Conservation (phyloP, 2,329 filamentous ascomycete species). For the Colletotrichum sp. region DNA sequence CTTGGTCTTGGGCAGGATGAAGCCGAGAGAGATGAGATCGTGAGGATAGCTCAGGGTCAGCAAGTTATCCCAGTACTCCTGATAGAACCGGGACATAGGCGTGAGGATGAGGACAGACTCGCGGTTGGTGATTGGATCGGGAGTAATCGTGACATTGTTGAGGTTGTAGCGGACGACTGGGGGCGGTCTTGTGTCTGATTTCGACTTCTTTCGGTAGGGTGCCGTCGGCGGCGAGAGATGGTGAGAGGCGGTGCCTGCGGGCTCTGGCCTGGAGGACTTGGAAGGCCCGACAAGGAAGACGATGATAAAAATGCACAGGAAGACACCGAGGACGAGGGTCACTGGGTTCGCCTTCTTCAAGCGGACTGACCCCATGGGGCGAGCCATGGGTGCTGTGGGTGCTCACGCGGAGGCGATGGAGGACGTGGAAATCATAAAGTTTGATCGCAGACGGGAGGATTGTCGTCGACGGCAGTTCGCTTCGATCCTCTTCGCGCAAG, state of each 20-base stretch:
- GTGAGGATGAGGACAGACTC: constrained; percentile 93
- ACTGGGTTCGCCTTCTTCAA: constrained; percentile 82
- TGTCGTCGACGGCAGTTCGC: background rate
- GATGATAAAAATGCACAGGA: constrained; percentile 76
- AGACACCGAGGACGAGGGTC: constrained; percentile 73
- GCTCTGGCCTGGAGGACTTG: constrained; percentile 51
- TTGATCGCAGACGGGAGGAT: background rate
- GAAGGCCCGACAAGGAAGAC: constrained; percentile 65
- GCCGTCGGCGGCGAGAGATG: constrained; percentile 49
- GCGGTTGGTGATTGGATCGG: constrained; percentile 75
- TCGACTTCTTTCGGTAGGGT: constrained; percentile 52
- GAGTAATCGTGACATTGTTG: constrained; percentile 89
- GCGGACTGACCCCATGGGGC: constrained; percentile 68
- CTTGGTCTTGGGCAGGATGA: constrained; percentile 93
- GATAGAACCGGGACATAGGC: constrained; percentile 91
- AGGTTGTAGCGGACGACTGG: constrained; percentile 93
- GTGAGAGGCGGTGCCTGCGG: constrained; percentile 48
- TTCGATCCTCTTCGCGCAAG: background rate
- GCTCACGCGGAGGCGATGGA: constrained; percentile 23
- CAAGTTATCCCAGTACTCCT: constrained; percentile 94
- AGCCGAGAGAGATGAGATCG: constrained; percentile 91
- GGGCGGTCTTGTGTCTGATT: constrained; percentile 67
- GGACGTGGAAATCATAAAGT: constrained; percentile 21
- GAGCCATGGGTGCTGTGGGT: constrained; percentile 49
- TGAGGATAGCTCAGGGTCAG: constrained; percentile 86